A percentile compares a stretch with the other conserved stretches of the same genome.
Conservation (phyloP, 148 eudicot genomes). For the Fagopyrum esculentum region DNA sequence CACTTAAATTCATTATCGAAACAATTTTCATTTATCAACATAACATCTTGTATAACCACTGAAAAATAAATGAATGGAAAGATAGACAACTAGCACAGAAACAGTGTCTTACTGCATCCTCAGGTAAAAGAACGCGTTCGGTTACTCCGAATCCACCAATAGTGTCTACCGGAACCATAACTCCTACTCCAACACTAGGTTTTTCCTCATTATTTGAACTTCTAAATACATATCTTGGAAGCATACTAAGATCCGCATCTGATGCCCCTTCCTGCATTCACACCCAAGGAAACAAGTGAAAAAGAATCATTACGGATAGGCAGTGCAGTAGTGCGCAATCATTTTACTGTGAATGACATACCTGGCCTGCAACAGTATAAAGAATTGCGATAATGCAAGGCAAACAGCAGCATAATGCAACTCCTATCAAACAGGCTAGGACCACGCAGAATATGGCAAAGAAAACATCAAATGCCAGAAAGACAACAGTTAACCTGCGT, state of each 20-base stretch:
- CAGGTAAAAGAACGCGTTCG: slow-evolving; percentile 75
- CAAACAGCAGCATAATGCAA: slow-evolving; percentile 95
- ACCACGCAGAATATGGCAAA: slow-evolving; percentile 92
- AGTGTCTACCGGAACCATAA: slow-evolving; percentile 73
- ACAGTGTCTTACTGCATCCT: slow-evolving; percentile 73
- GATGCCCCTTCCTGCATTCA: slow-evolving; percentile 88
- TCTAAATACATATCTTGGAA: slow-evolving; percentile 67
- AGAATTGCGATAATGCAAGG: slow-evolving; percentile 97
- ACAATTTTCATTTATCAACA: too few relatives aligned
- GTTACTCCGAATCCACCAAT: slow-evolving; percentile 50
- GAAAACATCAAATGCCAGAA: slow-evolving; percentile 94
- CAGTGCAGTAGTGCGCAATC: not conserved
- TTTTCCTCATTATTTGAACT: slow-evolving; percentile 42
- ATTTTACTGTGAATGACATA: slow-evolving; percentile 20
- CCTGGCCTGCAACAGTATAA: slow-evolving; percentile 91
- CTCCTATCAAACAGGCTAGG: slow-evolving; percentile 85
- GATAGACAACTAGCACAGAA: not conserved
- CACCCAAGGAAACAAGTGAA: not conserved
- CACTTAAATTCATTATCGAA: not conserved
- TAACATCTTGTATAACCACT: not conserved
- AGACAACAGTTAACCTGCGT: slow-evolving; percentile 91
- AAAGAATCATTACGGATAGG: not conserved
- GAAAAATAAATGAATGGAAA: not conserved
- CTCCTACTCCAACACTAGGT: slow-evolving; percentile 55
- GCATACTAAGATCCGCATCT: slow-evolving; percentile 75